A percentile compares a stretch with the other conserved stretches of the same genome.
phyloP scores from a whole-genome alignment of 2,329 filamentous ascomycete genomes.

The Phialophora macrospora region DNA sequence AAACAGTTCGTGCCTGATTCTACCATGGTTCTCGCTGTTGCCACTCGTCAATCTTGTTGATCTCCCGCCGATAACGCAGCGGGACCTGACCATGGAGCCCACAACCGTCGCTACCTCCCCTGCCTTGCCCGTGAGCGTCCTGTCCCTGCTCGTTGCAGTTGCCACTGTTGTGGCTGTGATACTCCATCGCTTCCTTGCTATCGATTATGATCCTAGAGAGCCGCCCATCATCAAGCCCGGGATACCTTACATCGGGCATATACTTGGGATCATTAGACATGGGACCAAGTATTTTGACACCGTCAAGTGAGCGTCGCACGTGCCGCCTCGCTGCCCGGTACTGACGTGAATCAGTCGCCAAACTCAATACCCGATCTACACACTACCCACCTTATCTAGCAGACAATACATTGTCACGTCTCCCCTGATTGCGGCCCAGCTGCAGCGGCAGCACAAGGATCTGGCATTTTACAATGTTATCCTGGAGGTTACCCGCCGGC shows the following conservation, averaged over 20 bases:
- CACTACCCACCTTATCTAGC: conserved; percentile 14
- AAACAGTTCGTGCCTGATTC: neutral
- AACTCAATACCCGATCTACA: conserved; percentile 18
- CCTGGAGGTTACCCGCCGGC: conserved; percentile 12
- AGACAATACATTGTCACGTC: conserved; percentile 21
- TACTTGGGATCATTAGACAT: conserved; percentile 18
- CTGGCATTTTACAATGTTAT: conserved; percentile 20
- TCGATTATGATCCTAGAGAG: conserved; percentile 18
- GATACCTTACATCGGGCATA: conserved; percentile 18
- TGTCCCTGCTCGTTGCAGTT: conserved; percentile 6
- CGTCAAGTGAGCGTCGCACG: conserved; percentile 11
- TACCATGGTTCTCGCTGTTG: neutral
- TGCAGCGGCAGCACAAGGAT: conserved; percentile 22
- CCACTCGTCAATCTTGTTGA: neutral
- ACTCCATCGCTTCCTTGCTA: conserved; percentile 7
- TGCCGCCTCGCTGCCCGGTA: neutral
- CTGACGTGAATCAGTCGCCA: conserved; percentile 12
- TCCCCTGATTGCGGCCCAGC: conserved; percentile 9
- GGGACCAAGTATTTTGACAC: conserved; percentile 19
- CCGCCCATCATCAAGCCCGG: conserved; percentile 14
- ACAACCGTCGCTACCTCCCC: conserved; percentile 5
- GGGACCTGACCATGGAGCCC: neutral
- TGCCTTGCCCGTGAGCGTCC: conserved; percentile 8
- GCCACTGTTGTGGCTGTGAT: neutral
- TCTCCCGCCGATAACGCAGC: neutral